Percentiles rank a stretch among this genome's conserved stretches.
phyloP scores from a whole-genome alignment of 768 basidiomycete species.

The Phlebiopsis gigantea region DNA sequence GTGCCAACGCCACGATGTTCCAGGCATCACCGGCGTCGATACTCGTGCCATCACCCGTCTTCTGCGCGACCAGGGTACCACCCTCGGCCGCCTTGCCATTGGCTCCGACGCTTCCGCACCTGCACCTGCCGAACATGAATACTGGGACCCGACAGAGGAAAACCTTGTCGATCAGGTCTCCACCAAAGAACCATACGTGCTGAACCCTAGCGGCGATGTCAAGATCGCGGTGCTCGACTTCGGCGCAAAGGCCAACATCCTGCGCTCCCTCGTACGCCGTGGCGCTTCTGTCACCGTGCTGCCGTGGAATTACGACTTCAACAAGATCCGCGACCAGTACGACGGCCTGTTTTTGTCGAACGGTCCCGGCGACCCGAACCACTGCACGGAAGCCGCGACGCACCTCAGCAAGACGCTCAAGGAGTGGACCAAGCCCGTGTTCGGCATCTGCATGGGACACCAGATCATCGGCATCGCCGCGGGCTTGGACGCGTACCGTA shows the following conservation, averaged over 20 bases:
- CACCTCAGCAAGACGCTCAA: conserved; percentile 75
- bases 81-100: conserved; percentile 84
- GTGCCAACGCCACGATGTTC: conserved; percentile 87
- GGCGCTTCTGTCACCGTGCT: conserved; percentile 91
- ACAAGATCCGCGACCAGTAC: conserved; percentile 79
- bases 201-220: conserved; percentile 84
- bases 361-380: conserved; percentile 91
- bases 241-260: conserved; percentile 96
- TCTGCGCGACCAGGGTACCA: conserved; percentile 95
- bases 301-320: conserved; percentile 98
- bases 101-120: conserved; percentile 64
- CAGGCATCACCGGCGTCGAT: conserved; percentile 95
- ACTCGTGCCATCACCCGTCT: conserved; percentile 94
- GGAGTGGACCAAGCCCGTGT: conserved; percentile 92
- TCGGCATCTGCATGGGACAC: conserved; percentile 99
- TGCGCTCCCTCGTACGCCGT: conserved; percentile 86
- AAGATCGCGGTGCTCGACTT: conserved; percentile 91
- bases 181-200: conserved; percentile 73
- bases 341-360: conserved; percentile 97
- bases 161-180: conserved; percentile 95
- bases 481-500: conserved; percentile 92
- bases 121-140: conserved; percentile 61
- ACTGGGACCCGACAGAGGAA: conserved; percentile 88
- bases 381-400: conserved; percentile 80
- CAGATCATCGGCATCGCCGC: conserved; percentile 98